These are phyloP conservation scores for Aspergillus fischeri DNA, from an alignment of 2,329 filamentous ascomycete species.

Conservation along the genomic window DNA sequence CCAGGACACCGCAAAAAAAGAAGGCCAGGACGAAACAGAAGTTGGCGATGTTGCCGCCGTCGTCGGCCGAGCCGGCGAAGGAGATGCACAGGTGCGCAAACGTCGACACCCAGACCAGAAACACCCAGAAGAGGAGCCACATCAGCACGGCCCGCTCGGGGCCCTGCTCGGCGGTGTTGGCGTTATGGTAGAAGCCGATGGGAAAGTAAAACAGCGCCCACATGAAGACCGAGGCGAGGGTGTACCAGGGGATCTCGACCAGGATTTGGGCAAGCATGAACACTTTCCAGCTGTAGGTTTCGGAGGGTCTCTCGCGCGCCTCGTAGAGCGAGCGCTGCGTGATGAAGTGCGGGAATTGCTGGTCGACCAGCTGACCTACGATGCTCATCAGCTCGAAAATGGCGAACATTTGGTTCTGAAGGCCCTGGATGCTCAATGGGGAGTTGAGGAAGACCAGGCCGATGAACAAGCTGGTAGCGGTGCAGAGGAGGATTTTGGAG, in stretches of 20 bases:
- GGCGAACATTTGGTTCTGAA: constrained; percentile 87
- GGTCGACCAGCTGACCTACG: constrained; percentile 58
- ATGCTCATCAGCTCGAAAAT: constrained; percentile 83
- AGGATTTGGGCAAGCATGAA: constrained; percentile 69
- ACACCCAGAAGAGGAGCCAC: constrained; percentile 60
- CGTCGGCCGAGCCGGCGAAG: constrained; percentile 64
- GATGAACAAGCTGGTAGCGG: constrained; percentile 67
- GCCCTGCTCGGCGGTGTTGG: constrained; percentile 35
- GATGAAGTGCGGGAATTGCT: constrained; percentile 58
- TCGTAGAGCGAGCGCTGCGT: constrained; percentile 58
- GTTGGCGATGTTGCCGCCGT: constrained; percentile 61
- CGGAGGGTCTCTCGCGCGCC: constrained; percentile 59
- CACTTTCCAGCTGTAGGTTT: constrained; percentile 69
- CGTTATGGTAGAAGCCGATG: constrained; percentile 46
- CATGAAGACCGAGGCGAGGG: constrained; percentile 59
- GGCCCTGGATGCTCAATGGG: constrained; percentile 68
- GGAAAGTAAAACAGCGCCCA: constrained; percentile 68
- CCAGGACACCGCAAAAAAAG: constrained; percentile 54
- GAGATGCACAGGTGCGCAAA: constrained; percentile 73
- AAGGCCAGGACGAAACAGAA: constrained; percentile 56
- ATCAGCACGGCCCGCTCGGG: constrained; percentile 59
- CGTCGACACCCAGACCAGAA: constrained; percentile 67
- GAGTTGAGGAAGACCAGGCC: constrained; percentile 78
- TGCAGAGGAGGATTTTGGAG: constrained; percentile 68
- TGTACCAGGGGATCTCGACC: constrained; percentile 66